These are phyloP conservation scores for Cystofilobasidium bisporidii DNA, from an alignment of 768 basidiomycete genomes.

Conservation along the genomic window DNA sequence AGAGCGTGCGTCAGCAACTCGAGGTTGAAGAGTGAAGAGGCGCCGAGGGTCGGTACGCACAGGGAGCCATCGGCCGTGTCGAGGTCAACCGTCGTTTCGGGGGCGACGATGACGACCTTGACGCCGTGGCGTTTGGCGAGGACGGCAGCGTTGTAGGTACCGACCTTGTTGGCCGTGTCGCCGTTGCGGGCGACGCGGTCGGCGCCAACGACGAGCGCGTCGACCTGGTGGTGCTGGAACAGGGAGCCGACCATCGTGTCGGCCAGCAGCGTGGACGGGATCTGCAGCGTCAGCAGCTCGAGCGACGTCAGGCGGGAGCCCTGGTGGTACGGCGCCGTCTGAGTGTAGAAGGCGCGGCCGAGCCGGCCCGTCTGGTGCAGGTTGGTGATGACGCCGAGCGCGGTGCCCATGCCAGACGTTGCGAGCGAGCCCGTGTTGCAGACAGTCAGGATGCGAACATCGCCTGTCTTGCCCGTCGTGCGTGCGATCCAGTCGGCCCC, in stretches of 20 bases:
- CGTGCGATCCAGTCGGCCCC: slow-evolving; percentile 74
- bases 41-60: slow-evolving; percentile 37
- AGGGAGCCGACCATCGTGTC: slow-evolving; percentile 96
- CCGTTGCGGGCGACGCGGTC: slow-evolving; percentile 85
- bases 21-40: too few species aligned
- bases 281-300: slow-evolving; percentile 71
- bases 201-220: slow-evolving; percentile 77
- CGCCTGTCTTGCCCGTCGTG: slow-evolving; percentile 40
- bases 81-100: slow-evolving; percentile 83
- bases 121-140: slow-evolving; percentile 72
- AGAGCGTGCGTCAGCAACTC: not conserved
- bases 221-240: slow-evolving; percentile 74
- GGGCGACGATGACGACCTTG: slow-evolving; percentile 87
- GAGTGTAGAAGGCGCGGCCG: slow-evolving; percentile 78
- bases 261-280: slow-evolving; percentile 87
- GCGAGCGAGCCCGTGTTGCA: slow-evolving; percentile 97
- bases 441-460: slow-evolving; percentile 38
- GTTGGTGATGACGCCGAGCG: slow-evolving; percentile 83
- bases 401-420: slow-evolving; percentile 92
- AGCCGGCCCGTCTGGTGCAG: slow-evolving; percentile 70
- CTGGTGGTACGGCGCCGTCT: slow-evolving; percentile 77
- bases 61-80: slow-evolving; percentile 59
- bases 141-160: slow-evolving; percentile 93
- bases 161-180: slow-evolving; percentile 97
- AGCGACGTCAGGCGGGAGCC: slow-evolving; percentile 73